Evolutionary conservation across 2,329 filamentous ascomycete species (phyloP), one percentile per base, ranked within the genome.

Genomic region (Diaporthe humulicola): DNA sequence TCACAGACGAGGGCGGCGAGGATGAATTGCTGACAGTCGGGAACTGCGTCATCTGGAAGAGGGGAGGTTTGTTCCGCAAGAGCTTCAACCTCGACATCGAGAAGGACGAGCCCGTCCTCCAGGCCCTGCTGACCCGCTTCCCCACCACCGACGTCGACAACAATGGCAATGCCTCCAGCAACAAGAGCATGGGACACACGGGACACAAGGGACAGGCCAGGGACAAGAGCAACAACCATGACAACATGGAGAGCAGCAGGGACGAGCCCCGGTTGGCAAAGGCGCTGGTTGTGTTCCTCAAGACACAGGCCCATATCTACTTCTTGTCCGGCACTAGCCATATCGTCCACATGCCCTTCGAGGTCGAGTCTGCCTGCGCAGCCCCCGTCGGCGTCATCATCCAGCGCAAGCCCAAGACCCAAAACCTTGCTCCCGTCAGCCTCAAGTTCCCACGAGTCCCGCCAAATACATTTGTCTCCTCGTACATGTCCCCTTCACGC

Each of bases 321-420:
- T 98, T 97, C 82, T 89, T 98, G 50, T 91, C 94, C 2, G 96
- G 96, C 28, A 93, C 95, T 45, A 97, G 91, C 81, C 94, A 99
- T 88, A 91, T 98, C 74, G 89, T 98, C 64, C 95, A 98, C 82
- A 91, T 99, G 81, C 96, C 96, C 2, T 99, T 99, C 81, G 96
- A 98, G 84, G 94, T 98, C 56, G 95, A 98, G 81, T 91, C 91
- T 71, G 95, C 94, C 40, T 95, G 96, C 82, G 92, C 96, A 48
- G 94, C 94, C 17, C 94, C 95, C 8, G 88, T 91, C 42, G 97
- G 97, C 36, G 89, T 98, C 67, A 89, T 99, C 28, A 91, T 99
- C 73, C 96, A 98, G 83, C 90, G 96, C 76, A 98, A 93, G 81
- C 87, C 92, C 56, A 88, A 87, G 74, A 82, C 85, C 14, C 88